Evolutionary conservation across 2,329 filamentous ascomycete species (phyloP), one percentile per base, ranked within the genome.

Genomic region (Xylaria sp.): DNA sequence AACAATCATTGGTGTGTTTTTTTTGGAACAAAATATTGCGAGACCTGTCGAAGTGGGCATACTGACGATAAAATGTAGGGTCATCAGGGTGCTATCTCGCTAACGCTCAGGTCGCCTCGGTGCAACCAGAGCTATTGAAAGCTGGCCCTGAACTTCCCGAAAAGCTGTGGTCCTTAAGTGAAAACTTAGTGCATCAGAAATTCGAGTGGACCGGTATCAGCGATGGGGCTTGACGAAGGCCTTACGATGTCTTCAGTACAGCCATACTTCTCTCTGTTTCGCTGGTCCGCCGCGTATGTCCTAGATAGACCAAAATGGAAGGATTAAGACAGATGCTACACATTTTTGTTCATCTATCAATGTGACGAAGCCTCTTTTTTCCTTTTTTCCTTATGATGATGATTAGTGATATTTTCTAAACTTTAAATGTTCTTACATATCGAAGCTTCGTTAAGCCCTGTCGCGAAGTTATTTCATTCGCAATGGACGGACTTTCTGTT

Each of bases 1-100:
- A 7, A 33, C 26, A 38, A 57, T 63, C 20, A 48, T 49, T 38
- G 26, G 61, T 63, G 38, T 36, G 31, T 57, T 49, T 26, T 57
- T 49, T 26, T 13, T 1, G 13, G 10, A 26, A 49, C 6, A 15
- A 26, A 6, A 15, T 10, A 23, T 1, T 13, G 26, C 13, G 13
- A 6, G 38, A 40, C 5, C 17, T 11, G 26, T 15, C 26, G 20
- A 49, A 26, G 3, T 2, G 4, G 28, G 4, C 11, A 13, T 26
- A 23, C 46, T 49, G 11, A 49, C 23, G 5, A 46, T 26, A 49
- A 11, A 15, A 26, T 26, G 11, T 23, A 49, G 46, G 11, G 2
- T 49, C 46, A 6, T 49, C 46, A 26, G 46, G 46, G 10, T 26
- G n/a, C 11, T 49, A 49, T 49, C 46, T 49, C 46, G 46, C 46